Base-by-base conservation (phyloP, 306 rosid species). In the Vigna mungo region DNA sequence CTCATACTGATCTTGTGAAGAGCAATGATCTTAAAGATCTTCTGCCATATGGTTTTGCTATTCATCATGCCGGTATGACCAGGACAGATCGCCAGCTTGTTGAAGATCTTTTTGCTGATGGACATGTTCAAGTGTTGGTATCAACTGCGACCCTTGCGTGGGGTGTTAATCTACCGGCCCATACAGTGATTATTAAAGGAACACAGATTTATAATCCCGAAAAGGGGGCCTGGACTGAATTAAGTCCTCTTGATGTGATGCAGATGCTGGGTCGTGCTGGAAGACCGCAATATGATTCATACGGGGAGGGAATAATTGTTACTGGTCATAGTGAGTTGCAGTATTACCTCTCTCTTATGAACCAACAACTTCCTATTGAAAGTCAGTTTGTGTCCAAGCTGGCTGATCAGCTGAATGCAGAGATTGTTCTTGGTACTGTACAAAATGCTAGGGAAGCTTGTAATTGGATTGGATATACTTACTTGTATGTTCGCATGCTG, bases 201-300 rank as follows among this genome's bases (percentile, higher is more conserved):
- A 92, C 98, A n/a, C 97, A 95, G 88, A 85, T 95, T 51, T 94
- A 89, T 83, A 90, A 89, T 82, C 98, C 97, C 20, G 97, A 90
- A 54, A 95, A 95, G 84, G 98, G 97, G 27, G 96, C 97, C 76
- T 95, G 97, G 98, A 95, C 97, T 76, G 98, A 92, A 80, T 86
- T 94, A 6, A 92, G 96, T 84, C 98, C 98, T 80, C 89, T 94
- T 66, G 94, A 94, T 79, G 88, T 94, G 59, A 94, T 92, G 98
- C 98, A 92, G 87, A 94, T 94, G 97, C 78, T 92, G 76, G 98
- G 97, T 81, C 96, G 98, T 72, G 98, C 98, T 8, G 98, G 98
- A 72, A 95, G 97, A 85, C 98, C 98, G 34, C 97, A 92, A 30
- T 90, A 52, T 66, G 98, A 95, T 86, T 81, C 96, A 1, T 85